These are phyloP conservation scores for Aurantiochytrium sp. DNA, from an alignment of 108 stramenopile species.

Conservation along the genomic window DNA sequence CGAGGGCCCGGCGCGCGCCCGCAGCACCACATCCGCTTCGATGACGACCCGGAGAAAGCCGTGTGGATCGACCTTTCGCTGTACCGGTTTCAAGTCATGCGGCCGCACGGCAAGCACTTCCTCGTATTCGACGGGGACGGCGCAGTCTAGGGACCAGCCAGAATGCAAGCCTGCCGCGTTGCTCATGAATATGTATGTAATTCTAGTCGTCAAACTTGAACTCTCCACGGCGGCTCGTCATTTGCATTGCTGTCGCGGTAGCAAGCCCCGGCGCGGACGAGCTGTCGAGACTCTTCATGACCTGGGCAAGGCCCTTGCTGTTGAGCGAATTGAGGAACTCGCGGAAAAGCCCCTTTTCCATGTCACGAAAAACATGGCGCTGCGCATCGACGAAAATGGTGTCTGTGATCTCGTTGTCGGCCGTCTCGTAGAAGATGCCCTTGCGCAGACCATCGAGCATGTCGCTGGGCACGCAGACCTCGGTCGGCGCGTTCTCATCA, in stretches of 20 bases:
- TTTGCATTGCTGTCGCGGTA: neutral
- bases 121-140: neutral
- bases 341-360: constrained; percentile 15
- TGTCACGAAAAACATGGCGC: neutral
- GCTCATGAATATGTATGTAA: too few relatives aligned
- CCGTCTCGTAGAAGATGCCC: neutral
- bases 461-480: neutral
- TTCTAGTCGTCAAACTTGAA: too few relatives aligned
- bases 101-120: neutral
- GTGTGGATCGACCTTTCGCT: neutral
- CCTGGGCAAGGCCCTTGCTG: neutral
- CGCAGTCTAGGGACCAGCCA: too few relatives aligned
- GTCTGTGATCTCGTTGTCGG: neutral
- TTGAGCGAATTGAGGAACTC: constrained; percentile 11
- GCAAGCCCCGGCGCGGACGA: neutral
- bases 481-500: neutral
- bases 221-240: neutral
- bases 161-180: too few relatives aligned
- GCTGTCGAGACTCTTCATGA: neutral
- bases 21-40: neutral
- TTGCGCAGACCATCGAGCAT: neutral
- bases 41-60: neutral
- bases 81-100: neutral
- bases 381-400: neutral
- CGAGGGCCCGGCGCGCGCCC: neutral